Conservation (phyloP, 129 eudicot species). For the Ambrosia artemisiifolia region DNA sequence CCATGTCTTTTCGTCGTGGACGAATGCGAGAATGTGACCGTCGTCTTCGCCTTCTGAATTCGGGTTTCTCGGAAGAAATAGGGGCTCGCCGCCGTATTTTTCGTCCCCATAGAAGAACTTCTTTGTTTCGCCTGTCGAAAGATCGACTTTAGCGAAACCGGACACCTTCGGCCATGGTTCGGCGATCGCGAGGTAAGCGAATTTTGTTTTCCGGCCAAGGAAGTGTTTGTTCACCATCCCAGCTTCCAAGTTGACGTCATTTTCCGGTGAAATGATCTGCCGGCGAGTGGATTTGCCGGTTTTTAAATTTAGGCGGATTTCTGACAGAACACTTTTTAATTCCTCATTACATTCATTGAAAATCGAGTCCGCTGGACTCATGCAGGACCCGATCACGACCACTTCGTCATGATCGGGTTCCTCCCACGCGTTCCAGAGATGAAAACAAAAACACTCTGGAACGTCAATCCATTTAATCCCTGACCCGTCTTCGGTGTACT, state of each 20-base stretch:
- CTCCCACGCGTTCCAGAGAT: constrained; percentile 48
- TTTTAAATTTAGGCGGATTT: constrained; percentile 35
- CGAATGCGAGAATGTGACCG: constrained; percentile 15
- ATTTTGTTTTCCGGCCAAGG: constrained; percentile 26
- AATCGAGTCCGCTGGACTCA: constrained; percentile 49
- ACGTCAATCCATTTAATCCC: constrained; percentile 40
- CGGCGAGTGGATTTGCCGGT: constrained; percentile 37
- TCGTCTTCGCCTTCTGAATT: constrained; percentile 1
- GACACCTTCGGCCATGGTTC: constrained; percentile 39
- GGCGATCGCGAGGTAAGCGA: constrained; percentile 26
- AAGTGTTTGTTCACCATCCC: constrained; percentile 32
- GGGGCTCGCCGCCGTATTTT: constrained; percentile 20
- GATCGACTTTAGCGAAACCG: constrained; percentile 36
- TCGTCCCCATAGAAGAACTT: constrained; percentile 10
- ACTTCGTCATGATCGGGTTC: constrained; percentile 33
- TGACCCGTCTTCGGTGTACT: constrained; percentile 24
- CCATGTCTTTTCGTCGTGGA: constrained; percentile 16
- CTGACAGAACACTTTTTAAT: constrained; percentile 31
- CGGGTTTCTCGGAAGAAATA: constrained; percentile 3
- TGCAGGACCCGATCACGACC: constrained; percentile 46
- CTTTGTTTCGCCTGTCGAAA: constrained; percentile 14
- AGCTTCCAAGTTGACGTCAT: constrained; percentile 30
- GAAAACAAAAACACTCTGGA: constrained; percentile 36
- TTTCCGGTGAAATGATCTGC: constrained; percentile 18
- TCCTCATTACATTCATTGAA: constrained; percentile 37